Evolutionary conservation across 2,329 filamentous ascomycete genomes (phyloP).

Genomic region (Eurotiales sp.): DNA sequence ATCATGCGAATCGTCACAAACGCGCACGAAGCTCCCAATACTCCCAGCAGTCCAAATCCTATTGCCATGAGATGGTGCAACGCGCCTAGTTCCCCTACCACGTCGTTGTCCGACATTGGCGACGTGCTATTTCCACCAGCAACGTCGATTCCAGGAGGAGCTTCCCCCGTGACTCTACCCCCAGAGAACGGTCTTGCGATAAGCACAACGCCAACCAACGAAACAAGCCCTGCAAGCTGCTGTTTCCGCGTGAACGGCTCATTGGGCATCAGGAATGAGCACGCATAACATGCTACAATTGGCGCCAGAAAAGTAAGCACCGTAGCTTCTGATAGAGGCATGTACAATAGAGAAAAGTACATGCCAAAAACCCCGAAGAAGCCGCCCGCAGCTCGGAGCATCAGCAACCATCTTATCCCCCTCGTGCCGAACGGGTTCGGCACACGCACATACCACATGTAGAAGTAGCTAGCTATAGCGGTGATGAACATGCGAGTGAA

Average conservation of each 20-base stretch:
- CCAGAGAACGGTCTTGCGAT: constrained; percentile 65
- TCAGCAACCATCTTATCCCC: constrained; percentile 64
- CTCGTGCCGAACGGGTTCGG: constrained; percentile 66
- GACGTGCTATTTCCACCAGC: constrained; percentile 10
- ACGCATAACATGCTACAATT: constrained; percentile 73
- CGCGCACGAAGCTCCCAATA: constrained; percentile 69
- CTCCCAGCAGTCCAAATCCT: constrained; percentile 68
- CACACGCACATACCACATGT: constrained; percentile 69
- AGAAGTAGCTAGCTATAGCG: constrained; percentile 59
- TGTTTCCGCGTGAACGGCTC: constrained; percentile 77
- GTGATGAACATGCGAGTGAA: constrained; percentile 78
- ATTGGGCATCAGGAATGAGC: constrained; percentile 64
- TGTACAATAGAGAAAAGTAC: constrained; percentile 70
- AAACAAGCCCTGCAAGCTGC: constrained; percentile 70
- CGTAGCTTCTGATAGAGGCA: constrained; percentile 81
- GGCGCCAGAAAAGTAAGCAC: constrained; percentile 86
- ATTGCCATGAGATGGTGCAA: constrained; percentile 67
- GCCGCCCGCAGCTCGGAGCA: constrained; percentile 65
- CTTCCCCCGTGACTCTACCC: constrained; percentile 7
- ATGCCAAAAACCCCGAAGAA: constrained; percentile 78
- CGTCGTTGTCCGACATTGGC: constrained; percentile 1
- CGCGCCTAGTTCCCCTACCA: constrained; percentile 12
- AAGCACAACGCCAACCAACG: constrained; percentile 73
- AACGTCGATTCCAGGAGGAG: neutral
- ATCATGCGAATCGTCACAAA: constrained; percentile 78